phyloP scores from a whole-genome alignment of 75 land plant genomes.

The Isoetes taiwanensis region DNA sequence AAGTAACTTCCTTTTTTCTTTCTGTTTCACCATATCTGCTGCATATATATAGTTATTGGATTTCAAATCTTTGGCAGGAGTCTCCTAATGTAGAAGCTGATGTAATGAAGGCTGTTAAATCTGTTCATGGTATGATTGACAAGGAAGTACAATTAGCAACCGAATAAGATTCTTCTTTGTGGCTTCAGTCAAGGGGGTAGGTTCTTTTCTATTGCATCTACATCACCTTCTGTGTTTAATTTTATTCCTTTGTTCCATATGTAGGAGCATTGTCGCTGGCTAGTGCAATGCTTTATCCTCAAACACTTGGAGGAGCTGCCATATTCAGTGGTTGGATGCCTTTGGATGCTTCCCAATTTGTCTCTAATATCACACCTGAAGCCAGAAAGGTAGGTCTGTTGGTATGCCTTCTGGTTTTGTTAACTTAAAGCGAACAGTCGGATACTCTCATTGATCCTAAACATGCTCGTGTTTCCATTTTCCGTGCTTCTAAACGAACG shows the following conservation, averaged over 20 bases:
- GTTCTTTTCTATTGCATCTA: background rate
- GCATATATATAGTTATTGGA: background rate
- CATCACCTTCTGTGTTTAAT: background rate
- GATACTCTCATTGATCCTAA: too few relatives aligned
- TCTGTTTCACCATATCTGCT: background rate
- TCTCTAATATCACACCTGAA: constrained; percentile 35
- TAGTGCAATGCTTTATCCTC: constrained; percentile 72
- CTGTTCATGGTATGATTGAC: constrained; percentile 76
- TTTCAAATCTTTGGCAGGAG: too few relatives aligned
- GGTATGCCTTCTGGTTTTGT: too few relatives aligned
- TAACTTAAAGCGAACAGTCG: too few relatives aligned
- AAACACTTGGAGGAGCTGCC: constrained; percentile 74
- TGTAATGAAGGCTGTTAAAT: constrained; percentile 52
- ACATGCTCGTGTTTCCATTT: too few relatives aligned
- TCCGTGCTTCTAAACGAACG: too few relatives aligned
- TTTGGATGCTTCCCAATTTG: constrained; percentile 31
- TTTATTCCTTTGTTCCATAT: background rate
- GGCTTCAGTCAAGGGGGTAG: constrained; percentile 97
- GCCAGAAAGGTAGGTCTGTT: constrained; percentile 76
- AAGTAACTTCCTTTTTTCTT: background rate
- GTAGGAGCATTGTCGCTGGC: constrained; percentile 81
- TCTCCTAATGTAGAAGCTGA: constrained; percentile 62
- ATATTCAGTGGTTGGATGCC: constrained; percentile 88
- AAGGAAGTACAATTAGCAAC: constrained; percentile 65
- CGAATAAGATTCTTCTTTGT: constrained; percentile 64